These are phyloP conservation scores for Fusarium sp. DNA, from an alignment of 2,329 filamentous ascomycete genomes.

Conservation along the genomic window DNA sequence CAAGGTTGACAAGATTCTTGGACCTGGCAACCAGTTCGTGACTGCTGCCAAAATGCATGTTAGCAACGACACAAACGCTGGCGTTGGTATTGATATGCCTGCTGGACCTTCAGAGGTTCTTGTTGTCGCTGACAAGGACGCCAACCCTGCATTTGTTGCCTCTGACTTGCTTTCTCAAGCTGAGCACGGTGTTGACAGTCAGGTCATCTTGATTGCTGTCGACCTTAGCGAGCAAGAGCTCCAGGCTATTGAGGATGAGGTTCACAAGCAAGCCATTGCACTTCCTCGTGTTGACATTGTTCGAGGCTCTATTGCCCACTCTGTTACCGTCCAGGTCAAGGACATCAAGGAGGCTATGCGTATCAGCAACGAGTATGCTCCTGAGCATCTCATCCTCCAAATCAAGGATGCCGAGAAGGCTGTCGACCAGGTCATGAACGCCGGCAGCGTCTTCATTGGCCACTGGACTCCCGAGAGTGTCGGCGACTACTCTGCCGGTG, in stretches of 20 bases:
- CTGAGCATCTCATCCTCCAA: constrained; percentile 96
- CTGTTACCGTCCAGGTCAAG: constrained; percentile 83
- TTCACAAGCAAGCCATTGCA: constrained; percentile 87
- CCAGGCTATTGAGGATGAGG: constrained; percentile 87
- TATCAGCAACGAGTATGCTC: constrained; percentile 93
- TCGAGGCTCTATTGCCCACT: constrained; percentile 88
- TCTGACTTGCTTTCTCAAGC: constrained; percentile 95
- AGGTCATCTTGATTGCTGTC: constrained; percentile 91
- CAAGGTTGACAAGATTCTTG: constrained; percentile 99
- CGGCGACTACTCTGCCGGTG: constrained; percentile 96
- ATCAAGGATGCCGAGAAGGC: constrained; percentile 79
- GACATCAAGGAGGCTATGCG: constrained; percentile 78
- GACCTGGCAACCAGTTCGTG: constrained; percentile 97
- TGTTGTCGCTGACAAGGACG: constrained; percentile 89
- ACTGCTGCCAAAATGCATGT: constrained; percentile 99
- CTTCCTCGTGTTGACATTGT: constrained; percentile 95
- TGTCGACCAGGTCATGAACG: constrained; percentile 87
- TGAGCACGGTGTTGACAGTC: constrained; percentile 95
- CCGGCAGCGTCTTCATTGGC: constrained; percentile 95
- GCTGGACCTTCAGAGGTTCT: constrained; percentile 96
- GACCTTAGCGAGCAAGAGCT: constrained; percentile 80
- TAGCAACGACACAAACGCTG: constrained; percentile 94
- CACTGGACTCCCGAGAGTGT: constrained; percentile 98
- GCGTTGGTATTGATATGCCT: constrained; percentile 98
- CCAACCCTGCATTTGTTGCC: constrained; percentile 94